A percentile compares a stretch with the other conserved stretches of the same genome.
phyloP scores from a whole-genome alignment of 257 asterid species.

The Nicotiana noctiflora region DNA sequence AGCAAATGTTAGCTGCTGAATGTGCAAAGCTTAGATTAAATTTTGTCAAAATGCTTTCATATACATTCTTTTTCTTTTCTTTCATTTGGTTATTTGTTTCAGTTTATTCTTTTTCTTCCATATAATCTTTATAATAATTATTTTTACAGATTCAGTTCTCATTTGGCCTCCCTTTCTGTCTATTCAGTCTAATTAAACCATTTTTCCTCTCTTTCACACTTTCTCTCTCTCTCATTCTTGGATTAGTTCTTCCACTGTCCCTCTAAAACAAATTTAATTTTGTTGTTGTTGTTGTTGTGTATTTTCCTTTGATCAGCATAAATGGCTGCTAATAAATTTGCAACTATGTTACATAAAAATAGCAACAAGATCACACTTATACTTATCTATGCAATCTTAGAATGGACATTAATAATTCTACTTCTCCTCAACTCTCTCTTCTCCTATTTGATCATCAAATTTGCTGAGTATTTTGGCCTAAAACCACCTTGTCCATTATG shows the following conservation, averaged over 20 bases:
- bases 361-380: slow-evolving; percentile 63
- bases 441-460: slow-evolving; percentile 67
- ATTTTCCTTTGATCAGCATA: slow-evolving; percentile 13
- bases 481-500: slow-evolving; percentile 89
- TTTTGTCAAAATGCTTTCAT: background rate
- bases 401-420: slow-evolving; percentile 69
- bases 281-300: slow-evolving; percentile 18
- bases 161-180: slow-evolving; percentile 31
- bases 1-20: slow-evolving; percentile 9
- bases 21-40: background rate
- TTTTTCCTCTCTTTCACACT: slow-evolving; percentile 1
- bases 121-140: slow-evolving; percentile 18
- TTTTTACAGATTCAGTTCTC: slow-evolving; percentile 39
- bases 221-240: slow-evolving; percentile 9
- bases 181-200: slow-evolving; percentile 33
- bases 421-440: slow-evolving; percentile 73
- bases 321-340: slow-evolving; percentile 90
- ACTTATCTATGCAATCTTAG: slow-evolving; percentile 74
- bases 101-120: background rate
- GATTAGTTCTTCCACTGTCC: slow-evolving; percentile 8
- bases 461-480: slow-evolving; percentile 64
- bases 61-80: background rate
- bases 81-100: background rate
- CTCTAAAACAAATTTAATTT: background rate
- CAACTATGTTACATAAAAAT: slow-evolving; percentile 70